phyloP scores from a whole-genome alignment of 129 eudicot genomes.

The Sambucus nigra region DNA sequence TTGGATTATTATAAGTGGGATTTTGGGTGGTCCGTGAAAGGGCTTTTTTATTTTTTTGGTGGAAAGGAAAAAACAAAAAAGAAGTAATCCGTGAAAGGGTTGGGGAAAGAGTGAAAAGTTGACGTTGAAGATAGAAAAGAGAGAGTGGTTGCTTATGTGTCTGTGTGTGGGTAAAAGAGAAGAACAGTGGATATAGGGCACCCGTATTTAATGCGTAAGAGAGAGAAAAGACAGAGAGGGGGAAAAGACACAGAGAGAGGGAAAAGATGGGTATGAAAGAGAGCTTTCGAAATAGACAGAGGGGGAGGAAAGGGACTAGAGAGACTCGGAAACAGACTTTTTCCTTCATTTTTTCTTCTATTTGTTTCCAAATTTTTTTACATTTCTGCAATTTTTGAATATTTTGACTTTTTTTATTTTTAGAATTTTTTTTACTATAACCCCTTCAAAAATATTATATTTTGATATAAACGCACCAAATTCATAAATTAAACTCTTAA shows the following conservation, averaged over 20 bases:
- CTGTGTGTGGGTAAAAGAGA: not conserved
- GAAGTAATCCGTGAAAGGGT: not conserved
- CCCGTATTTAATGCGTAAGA: not conserved
- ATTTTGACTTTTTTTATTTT: no score
- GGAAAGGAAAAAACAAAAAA: not conserved
- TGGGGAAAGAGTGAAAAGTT: not conserved
- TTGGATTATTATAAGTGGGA: no score
- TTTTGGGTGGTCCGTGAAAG: no score
- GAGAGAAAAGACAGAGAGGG: not conserved
- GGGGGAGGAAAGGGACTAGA: not conserved
- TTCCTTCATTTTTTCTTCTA: no score
- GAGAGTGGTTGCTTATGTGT: not conserved
- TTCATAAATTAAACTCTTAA: no score
- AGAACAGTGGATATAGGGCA: not conserved
- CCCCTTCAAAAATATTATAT: no score
- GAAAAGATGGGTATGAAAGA: not conserved
- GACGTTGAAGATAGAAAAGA: not conserved
- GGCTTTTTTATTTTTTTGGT: no score
- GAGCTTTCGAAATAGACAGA: not conserved
- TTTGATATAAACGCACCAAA: no score
- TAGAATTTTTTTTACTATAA: no score
- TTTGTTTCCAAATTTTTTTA: no score
- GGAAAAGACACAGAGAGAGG: not conserved
- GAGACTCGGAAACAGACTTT: not conserved
- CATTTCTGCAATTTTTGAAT: no score